Base-by-base conservation (phyloP, 1,284 basidiomycete species). In the Phlebopus sp. region DNA sequence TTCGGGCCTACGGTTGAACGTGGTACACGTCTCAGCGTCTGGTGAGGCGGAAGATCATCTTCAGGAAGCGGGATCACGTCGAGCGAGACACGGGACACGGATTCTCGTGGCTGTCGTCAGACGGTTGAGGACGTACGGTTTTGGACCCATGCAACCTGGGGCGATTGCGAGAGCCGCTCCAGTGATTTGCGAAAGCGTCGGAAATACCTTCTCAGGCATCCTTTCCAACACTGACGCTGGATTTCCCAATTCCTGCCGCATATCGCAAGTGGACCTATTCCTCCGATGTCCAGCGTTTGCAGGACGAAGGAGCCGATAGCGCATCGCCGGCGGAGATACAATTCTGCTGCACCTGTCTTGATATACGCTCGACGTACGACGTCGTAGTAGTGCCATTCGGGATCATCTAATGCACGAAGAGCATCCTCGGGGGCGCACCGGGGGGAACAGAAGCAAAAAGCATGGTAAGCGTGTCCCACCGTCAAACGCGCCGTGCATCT, bases 371-470 rank as follows among this genome's bases (percentile, higher is more conserved):
- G 37, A 17, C 46, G 55, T 13, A 64, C 46, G 21, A 52, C 47
- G 0, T 47, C 37, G 25, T 66, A 64, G 42, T 64, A 64, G 21
- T 64, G 66, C 21, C 47, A 54, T 13, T 59, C 36, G 5, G 50
- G 42, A 6, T 45, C 42, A 8, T 42, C 55, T 17, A 68, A 60
- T 3, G 62, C 59, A 15, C 55, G 52, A 13, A 67, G 56, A 25
- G 66, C 45, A 23, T 68, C 66, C 6, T 14, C 27, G 18, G 53
- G 62, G 7, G 66, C 66, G 10, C 66, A 67, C 0, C 46, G 2
- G 1, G 47, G 51, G 15, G 66, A 68, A 31, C 62, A 64, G 34
- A 52, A 68, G 49, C 44, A 65, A 34, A 54, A 63, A 0, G 67
- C 64, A 23, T 64, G 66, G n/a, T 40, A 29, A 29, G 27, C 27